Conservation (phyloP, 73 alveolate genomes). For the Paramecium caudatum region DNA sequence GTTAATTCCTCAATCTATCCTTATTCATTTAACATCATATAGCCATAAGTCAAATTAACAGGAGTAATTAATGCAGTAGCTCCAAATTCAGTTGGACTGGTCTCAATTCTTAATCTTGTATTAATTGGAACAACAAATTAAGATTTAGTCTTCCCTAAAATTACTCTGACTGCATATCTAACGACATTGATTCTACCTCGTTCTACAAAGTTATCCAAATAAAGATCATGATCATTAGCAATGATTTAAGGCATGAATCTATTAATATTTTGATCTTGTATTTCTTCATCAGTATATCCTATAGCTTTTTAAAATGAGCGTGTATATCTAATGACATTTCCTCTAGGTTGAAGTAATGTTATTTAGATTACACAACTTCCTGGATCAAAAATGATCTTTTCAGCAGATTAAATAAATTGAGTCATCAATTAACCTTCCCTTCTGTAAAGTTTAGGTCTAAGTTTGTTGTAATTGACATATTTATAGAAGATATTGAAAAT, state of each 20-base stretch:
- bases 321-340: constrained; percentile 36
- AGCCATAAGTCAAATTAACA: neutral
- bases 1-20: constrained; percentile 35
- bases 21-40: constrained; percentile 26
- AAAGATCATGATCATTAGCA: constrained; percentile 48
- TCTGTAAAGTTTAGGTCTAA: constrained; percentile 11
- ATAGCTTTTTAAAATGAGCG: neutral
- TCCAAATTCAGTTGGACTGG: constrained; percentile 29
- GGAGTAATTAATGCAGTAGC: constrained; percentile 44
- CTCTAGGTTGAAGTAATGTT: constrained; percentile 57
- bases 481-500: constrained; percentile 29
- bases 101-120: constrained; percentile 42
- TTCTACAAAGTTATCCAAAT: constrained; percentile 51
- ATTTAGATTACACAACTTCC: constrained; percentile 55
- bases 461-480: constrained; percentile 14
- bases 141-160: neutral
- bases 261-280: constrained; percentile 37
- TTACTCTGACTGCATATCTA: neutral
- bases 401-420: neutral
- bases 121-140: constrained; percentile 12
- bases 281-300: constrained; percentile 50
- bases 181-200: constrained; percentile 59
- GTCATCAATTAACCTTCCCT: constrained; percentile 26
- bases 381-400: constrained; percentile 39
- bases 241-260: constrained; percentile 50